Evolutionary conservation across 1,284 basidiomycete species (phyloP).

Genomic region (Pseudozyma pruni): DNA sequence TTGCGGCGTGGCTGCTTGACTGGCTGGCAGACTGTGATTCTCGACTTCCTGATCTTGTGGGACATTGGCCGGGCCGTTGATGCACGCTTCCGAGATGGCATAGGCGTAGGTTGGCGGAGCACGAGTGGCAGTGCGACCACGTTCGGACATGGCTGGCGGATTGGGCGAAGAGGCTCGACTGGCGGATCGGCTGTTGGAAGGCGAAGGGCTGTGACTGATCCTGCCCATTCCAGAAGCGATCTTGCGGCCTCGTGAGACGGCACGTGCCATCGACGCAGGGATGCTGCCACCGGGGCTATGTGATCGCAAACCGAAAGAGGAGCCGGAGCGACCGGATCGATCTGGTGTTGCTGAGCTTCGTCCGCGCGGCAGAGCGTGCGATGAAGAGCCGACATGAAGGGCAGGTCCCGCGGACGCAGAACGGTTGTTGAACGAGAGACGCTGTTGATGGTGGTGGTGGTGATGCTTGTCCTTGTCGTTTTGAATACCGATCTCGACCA

Average conservation of each 20-base stretch:
- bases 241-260: slow-evolving; percentile 48
- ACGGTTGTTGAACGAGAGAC: slow-evolving; percentile 27
- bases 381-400: slow-evolving; percentile 12
- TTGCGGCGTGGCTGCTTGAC: slow-evolving; percentile 35
- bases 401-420: slow-evolving; percentile 32
- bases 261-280: slow-evolving; percentile 53
- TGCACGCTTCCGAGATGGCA: slow-evolving; percentile 31
- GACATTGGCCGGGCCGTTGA: slow-evolving; percentile 10
- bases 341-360: slow-evolving; percentile 36
- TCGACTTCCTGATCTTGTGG: slow-evolving; percentile 32
- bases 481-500: slow-evolving; percentile 62
- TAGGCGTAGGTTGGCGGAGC: slow-evolving; percentile 38
- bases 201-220: slow-evolving; percentile 49
- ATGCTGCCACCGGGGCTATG: slow-evolving; percentile 47
- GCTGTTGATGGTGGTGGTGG: slow-evolving; percentile 21
- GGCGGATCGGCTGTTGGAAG: slow-evolving; percentile 28
- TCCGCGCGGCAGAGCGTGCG: slow-evolving; percentile 26
- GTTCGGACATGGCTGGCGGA: slow-evolving; percentile 21
- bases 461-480: slow-evolving; percentile 43
- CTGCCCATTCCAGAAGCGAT: slow-evolving; percentile 45
- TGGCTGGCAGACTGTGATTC: slow-evolving; percentile 33
- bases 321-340: slow-evolving; percentile 42
- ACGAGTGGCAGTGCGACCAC: slow-evolving; percentile 36
- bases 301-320: slow-evolving; percentile 40
- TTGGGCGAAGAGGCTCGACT: slow-evolving; percentile 47